These are phyloP conservation scores for Clausena lansium DNA, from an alignment of 345 rosid genomes.

Conservation along the genomic window DNA sequence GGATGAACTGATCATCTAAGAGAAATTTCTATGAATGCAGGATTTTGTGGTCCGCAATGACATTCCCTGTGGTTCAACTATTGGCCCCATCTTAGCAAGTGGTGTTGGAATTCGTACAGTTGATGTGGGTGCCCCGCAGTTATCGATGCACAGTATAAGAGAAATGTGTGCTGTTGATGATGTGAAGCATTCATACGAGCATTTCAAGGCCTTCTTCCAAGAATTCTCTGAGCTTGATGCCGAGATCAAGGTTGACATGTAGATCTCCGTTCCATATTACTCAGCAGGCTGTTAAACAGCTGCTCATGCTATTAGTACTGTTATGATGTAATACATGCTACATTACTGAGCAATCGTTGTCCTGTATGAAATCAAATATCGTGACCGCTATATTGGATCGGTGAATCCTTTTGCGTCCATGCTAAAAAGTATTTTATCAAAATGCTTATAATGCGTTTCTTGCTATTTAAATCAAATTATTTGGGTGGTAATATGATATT, in stretches of 20 bases:
- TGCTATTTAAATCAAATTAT: not conserved
- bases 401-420: not conserved
- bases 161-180: slow-evolving; percentile 97
- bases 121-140: slow-evolving; percentile 95
- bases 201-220: slow-evolving; percentile 85
- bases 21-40: slow-evolving; percentile 33
- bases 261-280: slow-evolving; percentile 1
- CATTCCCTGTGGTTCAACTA: slow-evolving; percentile 93
- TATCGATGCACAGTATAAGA: slow-evolving; percentile 95
- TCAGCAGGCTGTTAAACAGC: not conserved
- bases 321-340: not conserved
- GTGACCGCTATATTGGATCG: not conserved
- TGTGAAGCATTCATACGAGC: slow-evolving; percentile 70
- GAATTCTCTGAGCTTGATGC: slow-evolving; percentile 67
- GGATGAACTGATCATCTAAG: slow-evolving; percentile 2
- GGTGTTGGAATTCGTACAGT: slow-evolving; percentile 93
- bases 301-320: no score
- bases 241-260: slow-evolving; percentile 59
- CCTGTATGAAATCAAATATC: not conserved
- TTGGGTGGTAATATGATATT: not conserved
- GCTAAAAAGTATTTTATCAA: no score
- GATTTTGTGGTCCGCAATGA: slow-evolving; percentile 98
- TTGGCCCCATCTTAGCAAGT: slow-evolving; percentile 94
- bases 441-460: no score
- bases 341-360: not conserved